Conservation (phyloP, 805 yeast genomes). For the Zygosaccharomyces rouxii region DNA sequence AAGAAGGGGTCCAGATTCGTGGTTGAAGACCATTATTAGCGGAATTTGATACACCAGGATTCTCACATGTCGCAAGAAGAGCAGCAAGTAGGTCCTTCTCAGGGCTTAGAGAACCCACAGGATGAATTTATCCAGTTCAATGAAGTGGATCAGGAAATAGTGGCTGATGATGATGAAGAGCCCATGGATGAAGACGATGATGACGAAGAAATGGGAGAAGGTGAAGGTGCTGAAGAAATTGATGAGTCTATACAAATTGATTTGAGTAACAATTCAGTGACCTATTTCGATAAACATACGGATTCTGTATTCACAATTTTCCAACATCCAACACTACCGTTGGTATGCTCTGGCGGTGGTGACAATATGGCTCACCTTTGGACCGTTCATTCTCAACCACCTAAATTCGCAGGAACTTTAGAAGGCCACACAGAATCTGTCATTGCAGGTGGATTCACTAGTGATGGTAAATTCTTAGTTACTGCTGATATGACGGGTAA, state of each 20-base stretch:
- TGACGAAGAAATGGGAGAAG: constrained; percentile 33
- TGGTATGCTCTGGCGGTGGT: constrained; percentile 92
- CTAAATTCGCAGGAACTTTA: constrained; percentile 71
- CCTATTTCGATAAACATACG: constrained; percentile 83
- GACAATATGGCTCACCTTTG: constrained; percentile 86
- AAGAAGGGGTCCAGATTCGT: background rate
- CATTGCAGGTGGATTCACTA: constrained; percentile 74
- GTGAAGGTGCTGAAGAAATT: constrained; percentile 5
- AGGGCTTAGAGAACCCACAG: constrained; percentile 18
- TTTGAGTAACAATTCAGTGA: constrained; percentile 81
- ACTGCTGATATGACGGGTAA: constrained; percentile 96
- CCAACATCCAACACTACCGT: constrained; percentile 77
- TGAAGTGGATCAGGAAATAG: constrained; percentile 43
- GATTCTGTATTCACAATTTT: constrained; percentile 85
- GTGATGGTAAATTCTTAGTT: constrained; percentile 73
- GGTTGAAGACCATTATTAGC: background rate
- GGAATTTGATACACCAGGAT: background rate
- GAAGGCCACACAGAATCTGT: constrained; percentile 86
- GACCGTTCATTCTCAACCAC: constrained; percentile 87
- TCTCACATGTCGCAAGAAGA: constrained; percentile 1
- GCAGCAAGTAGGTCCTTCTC: constrained; percentile 1
- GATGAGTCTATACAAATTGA: constrained; percentile 68
- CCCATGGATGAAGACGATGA: constrained; percentile 37
- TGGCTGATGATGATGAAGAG: constrained; percentile 35
- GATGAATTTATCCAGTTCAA: constrained; percentile 39